phyloP scores from a whole-genome alignment of 192 early-diverging fungal species.

The Umbelopsis isabellina region DNA sequence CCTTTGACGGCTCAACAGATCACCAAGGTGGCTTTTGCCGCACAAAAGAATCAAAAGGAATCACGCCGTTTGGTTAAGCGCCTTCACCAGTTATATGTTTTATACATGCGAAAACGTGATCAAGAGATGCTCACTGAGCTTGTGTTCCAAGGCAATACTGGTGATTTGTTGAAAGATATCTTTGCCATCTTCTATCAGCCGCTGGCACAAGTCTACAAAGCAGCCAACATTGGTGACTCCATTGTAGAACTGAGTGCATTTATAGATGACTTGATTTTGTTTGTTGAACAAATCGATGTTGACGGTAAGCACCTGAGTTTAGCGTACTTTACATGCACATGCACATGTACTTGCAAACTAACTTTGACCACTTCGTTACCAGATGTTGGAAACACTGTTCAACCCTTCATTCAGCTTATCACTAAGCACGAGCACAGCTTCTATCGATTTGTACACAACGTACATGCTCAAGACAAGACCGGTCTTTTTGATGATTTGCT shows the following conservation, averaged over 20 bases:
- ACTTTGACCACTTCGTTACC: too few relatives aligned
- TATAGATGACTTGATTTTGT: slow-evolving; percentile 55
- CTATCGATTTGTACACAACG: slow-evolving; percentile 58
- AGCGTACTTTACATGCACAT: background rate
- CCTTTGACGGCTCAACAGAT: slow-evolving; percentile 28
- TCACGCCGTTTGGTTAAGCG: slow-evolving; percentile 33
- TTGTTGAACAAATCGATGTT: slow-evolving; percentile 50
- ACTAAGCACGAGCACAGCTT: slow-evolving; percentile 54
- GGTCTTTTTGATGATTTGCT: slow-evolving; percentile 53
- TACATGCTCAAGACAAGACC: slow-evolving; percentile 50
- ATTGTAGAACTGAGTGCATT: slow-evolving; percentile 52
- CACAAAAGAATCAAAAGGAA: slow-evolving; percentile 21
- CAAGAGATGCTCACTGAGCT: slow-evolving; percentile 53
- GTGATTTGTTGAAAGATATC: slow-evolving; percentile 56
- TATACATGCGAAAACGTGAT: slow-evolving; percentile 52
- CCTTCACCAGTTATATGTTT: slow-evolving; percentile 47
- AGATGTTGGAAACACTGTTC: slow-evolving; percentile 37
- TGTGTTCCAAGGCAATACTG: slow-evolving; percentile 55
- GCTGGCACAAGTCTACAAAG: slow-evolving; percentile 58
- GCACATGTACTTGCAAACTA: background rate
- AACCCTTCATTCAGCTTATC: slow-evolving; percentile 50
- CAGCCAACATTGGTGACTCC: slow-evolving; percentile 58
- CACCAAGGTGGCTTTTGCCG: slow-evolving; percentile 22
- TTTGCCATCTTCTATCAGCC: slow-evolving; percentile 62
- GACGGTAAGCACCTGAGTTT: slow-evolving; percentile 10